A percentile compares a stretch with the other conserved stretches of the same genome.
Conservation (phyloP, 139 green algal species). For the Mesotaenium endlicherianum region DNA sequence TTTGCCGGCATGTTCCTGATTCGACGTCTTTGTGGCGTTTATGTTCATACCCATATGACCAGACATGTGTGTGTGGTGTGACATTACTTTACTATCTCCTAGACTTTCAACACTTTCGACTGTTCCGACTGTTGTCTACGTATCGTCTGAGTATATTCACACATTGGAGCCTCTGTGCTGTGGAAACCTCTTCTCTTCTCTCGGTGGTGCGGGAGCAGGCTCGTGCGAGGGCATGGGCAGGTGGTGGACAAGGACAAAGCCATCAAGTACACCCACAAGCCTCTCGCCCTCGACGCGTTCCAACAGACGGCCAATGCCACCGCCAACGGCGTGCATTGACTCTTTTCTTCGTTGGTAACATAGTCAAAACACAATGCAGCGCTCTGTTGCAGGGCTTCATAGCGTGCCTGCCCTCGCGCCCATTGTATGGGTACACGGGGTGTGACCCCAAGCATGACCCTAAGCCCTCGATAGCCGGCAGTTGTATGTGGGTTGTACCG, state of each 20-base stretch:
- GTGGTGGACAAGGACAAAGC: conserved; percentile 87
- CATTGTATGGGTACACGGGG: too few relatives aligned
- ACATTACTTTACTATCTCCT: neutral
- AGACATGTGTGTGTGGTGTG: neutral
- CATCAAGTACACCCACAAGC: conserved; percentile 84
- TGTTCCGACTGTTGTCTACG: neutral
- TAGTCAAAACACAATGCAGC: too few relatives aligned
- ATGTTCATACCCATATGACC: neutral
- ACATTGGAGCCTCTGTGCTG: neutral
- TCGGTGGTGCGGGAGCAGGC: conserved; percentile 9
- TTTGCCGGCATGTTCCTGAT: too few relatives aligned
- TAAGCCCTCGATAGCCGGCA: too few relatives aligned
- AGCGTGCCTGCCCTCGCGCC: too few relatives aligned
- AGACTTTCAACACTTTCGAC: neutral
- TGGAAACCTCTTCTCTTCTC: neutral
- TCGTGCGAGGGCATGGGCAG: conserved; percentile 81
- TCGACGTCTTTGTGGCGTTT: too few relatives aligned
- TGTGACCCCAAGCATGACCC: too few relatives aligned
- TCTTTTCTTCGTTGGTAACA: too few relatives aligned
- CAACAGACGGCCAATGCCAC: neutral
- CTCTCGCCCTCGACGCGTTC: conserved; percentile 53
- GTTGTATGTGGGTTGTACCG: too few relatives aligned
- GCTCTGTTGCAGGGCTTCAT: too few relatives aligned
- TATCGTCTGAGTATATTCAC: neutral
- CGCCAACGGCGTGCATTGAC: neutral